These are phyloP conservation scores for Sutorius eximius DNA, from an alignment of 1,284 basidiomycete genomes.

Conservation along the genomic window DNA sequence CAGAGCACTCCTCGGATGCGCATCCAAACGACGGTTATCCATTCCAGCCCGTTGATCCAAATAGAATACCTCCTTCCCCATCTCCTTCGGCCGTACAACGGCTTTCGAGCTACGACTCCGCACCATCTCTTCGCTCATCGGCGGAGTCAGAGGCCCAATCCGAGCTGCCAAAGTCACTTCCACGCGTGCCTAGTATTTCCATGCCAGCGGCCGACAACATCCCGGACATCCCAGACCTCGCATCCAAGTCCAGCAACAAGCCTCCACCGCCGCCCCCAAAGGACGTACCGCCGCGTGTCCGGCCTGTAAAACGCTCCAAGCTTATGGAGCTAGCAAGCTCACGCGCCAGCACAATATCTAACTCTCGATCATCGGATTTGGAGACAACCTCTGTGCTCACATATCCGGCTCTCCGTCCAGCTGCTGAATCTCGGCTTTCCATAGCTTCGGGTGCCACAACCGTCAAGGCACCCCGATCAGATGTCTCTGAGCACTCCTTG, in stretches of 20 bases:
- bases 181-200: conserved; percentile 41
- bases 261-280: conserved; percentile 28
- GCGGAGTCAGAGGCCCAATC: conserved; percentile 38
- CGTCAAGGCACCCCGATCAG: conserved; percentile 13
- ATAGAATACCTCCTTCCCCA: conserved; percentile 61
- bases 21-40: conserved; percentile 11
- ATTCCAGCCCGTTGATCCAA: conserved; percentile 48
- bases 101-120: conserved; percentile 57
- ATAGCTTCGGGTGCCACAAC: conserved; percentile 29
- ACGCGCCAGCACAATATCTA: conserved; percentile 46
- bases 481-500: conserved; percentile 19
- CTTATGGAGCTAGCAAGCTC: conserved; percentile 63
- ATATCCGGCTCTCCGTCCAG: conserved; percentile 64
- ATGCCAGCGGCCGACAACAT: conserved; percentile 50
- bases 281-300: conserved; percentile 16
- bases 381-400: conserved; percentile 61
- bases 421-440: conserved; percentile 52
- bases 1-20: conserved; percentile 19
- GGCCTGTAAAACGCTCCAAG: conserved; percentile 51
- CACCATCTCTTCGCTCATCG: conserved; percentile 52
- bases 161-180: conserved; percentile 29
- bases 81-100: conserved; percentile 71
- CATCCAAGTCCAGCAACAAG: conserved; percentile 45
- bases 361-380: conserved; percentile 40
- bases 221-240: conserved; percentile 56